A percentile compares a stretch with the other conserved stretches of the same genome.
These are phyloP conservation scores for Metschnikowia gelsemii DNA, from an alignment of 805 yeast species.

Conservation along the genomic window DNA sequence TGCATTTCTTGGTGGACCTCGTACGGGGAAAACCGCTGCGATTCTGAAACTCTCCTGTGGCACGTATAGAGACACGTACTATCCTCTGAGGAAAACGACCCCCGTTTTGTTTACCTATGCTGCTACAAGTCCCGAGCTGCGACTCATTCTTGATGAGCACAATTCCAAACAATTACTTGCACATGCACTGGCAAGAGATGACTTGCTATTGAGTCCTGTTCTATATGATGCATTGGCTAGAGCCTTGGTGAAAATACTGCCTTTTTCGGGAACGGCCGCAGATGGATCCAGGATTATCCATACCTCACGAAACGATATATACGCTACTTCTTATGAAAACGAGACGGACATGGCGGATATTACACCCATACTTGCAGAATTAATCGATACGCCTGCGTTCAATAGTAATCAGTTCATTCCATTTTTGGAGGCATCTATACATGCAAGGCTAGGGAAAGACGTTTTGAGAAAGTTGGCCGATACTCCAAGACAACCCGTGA, in stretches of 20 bases:
- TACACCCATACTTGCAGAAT: slow-evolving; percentile 59
- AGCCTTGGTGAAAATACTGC: slow-evolving; percentile 1
- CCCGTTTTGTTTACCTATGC: slow-evolving; percentile 56
- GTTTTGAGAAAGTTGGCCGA: slow-evolving; percentile 60
- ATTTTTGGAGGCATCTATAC: slow-evolving; percentile 69
- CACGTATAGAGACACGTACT: slow-evolving; percentile 63
- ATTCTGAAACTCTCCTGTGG: slow-evolving; percentile 49
- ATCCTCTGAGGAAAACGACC: slow-evolving; percentile 66
- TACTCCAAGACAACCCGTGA: slow-evolving; percentile 59
- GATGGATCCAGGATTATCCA: not conserved
- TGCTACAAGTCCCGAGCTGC: slow-evolving; percentile 31
- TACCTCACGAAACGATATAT: slow-evolving; percentile 23
- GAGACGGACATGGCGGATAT: slow-evolving; percentile 4
- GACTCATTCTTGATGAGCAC: slow-evolving; percentile 27
- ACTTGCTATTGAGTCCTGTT: slow-evolving; percentile 31
- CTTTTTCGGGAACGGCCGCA: not conserved
- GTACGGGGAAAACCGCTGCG: slow-evolving; percentile 60
- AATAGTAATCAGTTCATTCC: slow-evolving; percentile 68
- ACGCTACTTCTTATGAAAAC: slow-evolving; percentile 17
- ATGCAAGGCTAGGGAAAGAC: slow-evolving; percentile 58
- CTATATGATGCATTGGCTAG: slow-evolving; percentile 23
- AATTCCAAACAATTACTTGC: slow-evolving; percentile 17
- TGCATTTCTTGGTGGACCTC: slow-evolving; percentile 60
- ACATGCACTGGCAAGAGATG: slow-evolving; percentile 13
- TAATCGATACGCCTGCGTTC: slow-evolving; percentile 75